phyloP scores from a whole-genome alignment of 768 basidiomycete species.

The Pleurotus tuber-regium region DNA sequence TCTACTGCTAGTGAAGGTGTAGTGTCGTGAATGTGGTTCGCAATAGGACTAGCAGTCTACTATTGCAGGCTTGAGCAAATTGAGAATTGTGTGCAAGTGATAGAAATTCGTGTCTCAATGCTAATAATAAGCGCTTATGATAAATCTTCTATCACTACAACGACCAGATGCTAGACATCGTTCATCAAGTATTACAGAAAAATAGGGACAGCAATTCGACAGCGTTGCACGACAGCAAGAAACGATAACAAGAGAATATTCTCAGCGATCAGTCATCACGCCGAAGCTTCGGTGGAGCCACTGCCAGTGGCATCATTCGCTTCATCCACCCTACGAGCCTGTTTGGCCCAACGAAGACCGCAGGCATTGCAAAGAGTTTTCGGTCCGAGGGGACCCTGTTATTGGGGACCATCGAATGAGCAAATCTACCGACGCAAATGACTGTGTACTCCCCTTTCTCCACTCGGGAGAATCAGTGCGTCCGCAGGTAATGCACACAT shows the following conservation, averaged over 20 bases:
- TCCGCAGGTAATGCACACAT: slow-evolving; percentile 91
- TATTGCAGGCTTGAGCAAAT: slow-evolving; percentile 10
- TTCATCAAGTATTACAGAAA: too few relatives aligned
- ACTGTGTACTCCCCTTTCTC: slow-evolving; percentile 64
- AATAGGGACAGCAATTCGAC: too few relatives aligned
- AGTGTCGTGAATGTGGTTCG: background rate
- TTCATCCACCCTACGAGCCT: slow-evolving; percentile 22
- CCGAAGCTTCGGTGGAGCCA: background rate
- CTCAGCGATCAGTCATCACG: too few relatives aligned
- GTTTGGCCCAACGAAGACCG: slow-evolving; percentile 89
- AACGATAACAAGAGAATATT: too few relatives aligned
- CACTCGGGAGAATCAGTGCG: slow-evolving; percentile 97
- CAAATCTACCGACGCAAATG: slow-evolving; percentile 9
- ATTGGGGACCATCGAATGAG: background rate
- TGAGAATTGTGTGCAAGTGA: too few relatives aligned
- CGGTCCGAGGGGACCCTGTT: slow-evolving; percentile 85
- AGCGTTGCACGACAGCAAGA: too few relatives aligned
- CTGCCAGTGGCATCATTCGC: slow-evolving; percentile 5
- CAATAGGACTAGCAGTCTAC: slow-evolving; percentile 23
- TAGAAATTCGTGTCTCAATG: too few relatives aligned
- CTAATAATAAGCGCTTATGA: too few relatives aligned
- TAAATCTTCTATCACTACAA: too few relatives aligned
- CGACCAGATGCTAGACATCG: too few relatives aligned
- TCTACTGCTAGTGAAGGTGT: background rate
- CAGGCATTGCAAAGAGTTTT: slow-evolving; percentile 99